Conservation (phyloP, 2,329 filamentous ascomycete species). For the Penicillium digitatum region DNA sequence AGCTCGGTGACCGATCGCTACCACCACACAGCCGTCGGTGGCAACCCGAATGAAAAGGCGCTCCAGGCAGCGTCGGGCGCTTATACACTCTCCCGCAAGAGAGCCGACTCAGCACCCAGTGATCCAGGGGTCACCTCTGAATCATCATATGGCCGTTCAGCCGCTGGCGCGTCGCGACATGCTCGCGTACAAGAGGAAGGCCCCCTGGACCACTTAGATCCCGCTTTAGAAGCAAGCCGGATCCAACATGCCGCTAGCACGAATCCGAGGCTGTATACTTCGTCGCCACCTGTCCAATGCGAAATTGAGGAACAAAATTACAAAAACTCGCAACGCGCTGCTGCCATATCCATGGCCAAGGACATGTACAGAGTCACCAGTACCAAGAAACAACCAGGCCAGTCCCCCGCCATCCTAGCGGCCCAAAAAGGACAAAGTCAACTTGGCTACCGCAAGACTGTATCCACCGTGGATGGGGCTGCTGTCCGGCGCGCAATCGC, state of each 20-base stretch:
- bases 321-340: slow-evolving; percentile 70
- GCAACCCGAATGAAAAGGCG: slow-evolving; percentile 54
- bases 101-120: slow-evolving; percentile 61
- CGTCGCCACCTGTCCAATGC: slow-evolving; percentile 65
- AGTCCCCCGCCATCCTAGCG: slow-evolving; percentile 22
- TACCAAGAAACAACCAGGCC: slow-evolving; percentile 28
- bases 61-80: slow-evolving; percentile 73
- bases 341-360: slow-evolving; percentile 83
- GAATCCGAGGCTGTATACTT: slow-evolving; percentile 75
- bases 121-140: slow-evolving; percentile 46
- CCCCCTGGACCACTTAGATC: slow-evolving; percentile 45
- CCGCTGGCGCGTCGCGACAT: slow-evolving; percentile 65
- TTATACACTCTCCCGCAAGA: slow-evolving; percentile 58
- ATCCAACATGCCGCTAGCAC: slow-evolving; percentile 62
- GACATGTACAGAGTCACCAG: slow-evolving; percentile 69
- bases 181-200: slow-evolving; percentile 38
- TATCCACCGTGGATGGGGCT: slow-evolving; percentile 24
- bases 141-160: slow-evolving; percentile 60
- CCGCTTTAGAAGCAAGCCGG: slow-evolving; percentile 54
- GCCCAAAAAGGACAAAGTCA: slow-evolving; percentile 37
- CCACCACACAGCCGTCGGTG: slow-evolving; percentile 50
- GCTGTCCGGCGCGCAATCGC: slow-evolving; percentile 34
- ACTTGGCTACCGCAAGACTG: slow-evolving; percentile 31
- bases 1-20: slow-evolving; percentile 44
- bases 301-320: slow-evolving; percentile 71